These are phyloP conservation scores for Fraxinus greggii DNA, from an alignment of 305 asterid genomes.

Conservation along the genomic window DNA sequence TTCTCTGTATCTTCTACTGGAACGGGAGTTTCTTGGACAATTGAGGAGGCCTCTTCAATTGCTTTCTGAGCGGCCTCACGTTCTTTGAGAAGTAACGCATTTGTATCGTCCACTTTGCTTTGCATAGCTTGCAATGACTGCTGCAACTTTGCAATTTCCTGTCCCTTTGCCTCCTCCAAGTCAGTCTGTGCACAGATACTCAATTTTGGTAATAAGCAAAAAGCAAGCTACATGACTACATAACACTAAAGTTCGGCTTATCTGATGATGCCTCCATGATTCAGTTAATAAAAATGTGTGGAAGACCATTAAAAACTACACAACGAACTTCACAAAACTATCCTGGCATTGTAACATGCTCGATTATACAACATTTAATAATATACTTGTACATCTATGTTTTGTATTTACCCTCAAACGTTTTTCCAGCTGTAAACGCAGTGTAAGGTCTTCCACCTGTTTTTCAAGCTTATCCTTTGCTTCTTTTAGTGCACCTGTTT, in stretches of 20 bases:
- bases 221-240: constrained; percentile 14
- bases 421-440: constrained; percentile 88
- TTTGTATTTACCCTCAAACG: constrained; percentile 69
- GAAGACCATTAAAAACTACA: not conserved
- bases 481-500: constrained; percentile 91
- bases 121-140: constrained; percentile 60
- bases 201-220: constrained; percentile 23
- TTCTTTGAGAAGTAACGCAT: constrained; percentile 56
- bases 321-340: not conserved
- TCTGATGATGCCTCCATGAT: constrained; percentile 7
- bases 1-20: constrained; percentile 77
- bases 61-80: constrained; percentile 67
- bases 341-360: not conserved
- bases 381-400: not conserved
- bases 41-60: constrained; percentile 56
- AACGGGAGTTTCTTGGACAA: constrained; percentile 66
- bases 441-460: constrained; percentile 88
- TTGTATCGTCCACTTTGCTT: constrained; percentile 58
- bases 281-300: not conserved
- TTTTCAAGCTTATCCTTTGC: constrained; percentile 95
- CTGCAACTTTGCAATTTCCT: constrained; percentile 64
- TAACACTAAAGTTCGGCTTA: constrained; percentile 4
- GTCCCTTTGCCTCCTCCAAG: constrained; percentile 72
- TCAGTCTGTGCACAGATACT: constrained; percentile 54
- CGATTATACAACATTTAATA: not conserved